Evolutionary conservation across 2,329 filamentous ascomycete genomes (phyloP).

Genomic region (Rutstroemia sp.): DNA sequence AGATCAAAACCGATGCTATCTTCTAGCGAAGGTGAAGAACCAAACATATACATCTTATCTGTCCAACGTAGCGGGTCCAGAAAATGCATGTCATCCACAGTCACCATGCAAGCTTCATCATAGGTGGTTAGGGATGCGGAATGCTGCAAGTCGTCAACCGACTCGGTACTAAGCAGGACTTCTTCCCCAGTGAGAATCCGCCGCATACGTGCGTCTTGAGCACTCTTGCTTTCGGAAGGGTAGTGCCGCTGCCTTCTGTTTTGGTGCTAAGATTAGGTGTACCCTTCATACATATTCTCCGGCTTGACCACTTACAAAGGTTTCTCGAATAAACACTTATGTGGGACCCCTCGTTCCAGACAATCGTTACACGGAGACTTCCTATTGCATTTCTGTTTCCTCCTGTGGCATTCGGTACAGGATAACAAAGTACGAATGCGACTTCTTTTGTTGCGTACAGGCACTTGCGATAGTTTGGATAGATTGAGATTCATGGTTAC

Average conservation of each 20-base stretch:
- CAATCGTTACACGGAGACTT: conserved; percentile 18
- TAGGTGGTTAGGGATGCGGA: neutral
- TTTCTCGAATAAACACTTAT: conserved; percentile 16
- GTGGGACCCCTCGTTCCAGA: conserved; percentile 11
- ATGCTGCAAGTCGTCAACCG: conserved; percentile 6
- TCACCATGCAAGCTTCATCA: neutral
- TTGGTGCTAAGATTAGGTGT: neutral
- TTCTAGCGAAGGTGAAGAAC: neutral
- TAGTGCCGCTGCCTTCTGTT: neutral
- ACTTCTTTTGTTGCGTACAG: conserved; percentile 3
- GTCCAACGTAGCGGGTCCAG: too few relatives aligned
- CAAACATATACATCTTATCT: neutral
- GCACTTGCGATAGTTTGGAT: neutral
- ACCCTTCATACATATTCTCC: neutral
- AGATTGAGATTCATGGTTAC: neutral
- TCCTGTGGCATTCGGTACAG: conserved; percentile 20
- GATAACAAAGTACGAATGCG: conserved; percentile 15
- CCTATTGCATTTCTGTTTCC: conserved; percentile 22
- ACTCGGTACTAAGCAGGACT: conserved; percentile 15
- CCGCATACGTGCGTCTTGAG: conserved; percentile 8
- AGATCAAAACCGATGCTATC: neutral
- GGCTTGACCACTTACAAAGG: conserved; percentile 10
- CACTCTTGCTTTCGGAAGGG: neutral
- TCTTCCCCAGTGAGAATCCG: conserved; percentile 14
- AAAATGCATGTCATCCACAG: neutral